Base-by-base conservation (phyloP, 2,329 filamentous ascomycete species). In the Aspergillus ustus region DNA sequence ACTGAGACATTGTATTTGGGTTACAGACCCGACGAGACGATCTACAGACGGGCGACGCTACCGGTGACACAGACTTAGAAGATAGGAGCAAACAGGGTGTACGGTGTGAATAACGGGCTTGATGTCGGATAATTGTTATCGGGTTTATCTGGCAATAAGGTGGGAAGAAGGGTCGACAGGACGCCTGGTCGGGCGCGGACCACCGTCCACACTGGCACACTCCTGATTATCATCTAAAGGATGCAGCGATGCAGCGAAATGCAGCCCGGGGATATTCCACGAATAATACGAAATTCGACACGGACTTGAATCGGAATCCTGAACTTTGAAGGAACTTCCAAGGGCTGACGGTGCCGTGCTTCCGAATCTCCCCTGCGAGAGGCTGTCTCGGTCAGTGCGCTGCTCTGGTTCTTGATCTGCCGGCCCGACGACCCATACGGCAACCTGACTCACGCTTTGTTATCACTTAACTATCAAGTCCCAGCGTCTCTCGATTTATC, bases 351-450 rank as follows among this genome's bases (percentile, higher is more conserved):
- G 34, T 40, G 60, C 62, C 60, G 57, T 55, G 54, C 44, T 60
- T 40, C 63, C 60, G 59, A 57, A 40, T 55, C 31, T 50, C 8
- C 7, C 29, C 34, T 52, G 51, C 31, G 15, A 8, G 15, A n/a
- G 50, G 11, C 37, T 40, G 34, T 11, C 11, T 15, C 4, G 9
- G 13, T 40, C 34, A 40, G 34, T 40, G 34, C 34, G 34, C 34
- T 40, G 34, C 9, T 40, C 34, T 40, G 34, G 34, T 40, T 40
- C 34, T 50, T 63, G 63, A 65, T 65, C 63, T 50, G 45, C 63
- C 63, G 63, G 61, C 46, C 63, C 63, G 63, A 52, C 53, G 60
- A 63, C 52, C 60, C 57, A 62, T 53, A 28, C 25, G 51, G 22
- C 37, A 49, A 15, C 29, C 31, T 56, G 25, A 40, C 34, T 40